phyloP scores from a whole-genome alignment of 2,329 filamentous ascomycete genomes.

The Monosporascus cannonballus region DNA sequence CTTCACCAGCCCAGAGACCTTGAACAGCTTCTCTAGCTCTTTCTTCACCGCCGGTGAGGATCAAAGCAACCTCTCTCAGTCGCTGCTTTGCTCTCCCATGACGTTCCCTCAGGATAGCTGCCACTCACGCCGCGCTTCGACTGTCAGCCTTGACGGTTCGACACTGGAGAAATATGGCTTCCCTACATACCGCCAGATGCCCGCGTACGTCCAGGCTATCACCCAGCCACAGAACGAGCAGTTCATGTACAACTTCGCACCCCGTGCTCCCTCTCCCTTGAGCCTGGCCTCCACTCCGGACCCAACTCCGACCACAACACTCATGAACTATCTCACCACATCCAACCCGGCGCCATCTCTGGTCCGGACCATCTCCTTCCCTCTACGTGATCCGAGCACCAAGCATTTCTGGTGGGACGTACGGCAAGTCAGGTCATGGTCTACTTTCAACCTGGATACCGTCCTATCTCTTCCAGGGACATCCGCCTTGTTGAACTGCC shows the following conservation, averaged over 20 bases:
- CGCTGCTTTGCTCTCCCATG: slow-evolving; percentile 63
- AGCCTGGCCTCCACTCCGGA: slow-evolving; percentile 36
- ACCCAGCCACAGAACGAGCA: slow-evolving; percentile 31
- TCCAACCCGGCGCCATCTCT: slow-evolving; percentile 78
- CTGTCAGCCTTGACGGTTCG: slow-evolving; percentile 60
- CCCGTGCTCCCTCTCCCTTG: slow-evolving; percentile 36
- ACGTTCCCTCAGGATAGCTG: slow-evolving; percentile 44
- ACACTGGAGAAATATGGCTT: slow-evolving; percentile 68
- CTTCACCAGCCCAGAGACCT: slow-evolving; percentile 55
- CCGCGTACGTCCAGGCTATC: slow-evolving; percentile 40
- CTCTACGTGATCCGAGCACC: slow-evolving; percentile 57
- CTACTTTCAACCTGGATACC: slow-evolving; percentile 65
- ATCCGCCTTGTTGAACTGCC: slow-evolving; percentile 63
- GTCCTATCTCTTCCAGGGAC: slow-evolving; percentile 70
- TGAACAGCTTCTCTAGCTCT: slow-evolving; percentile 34
- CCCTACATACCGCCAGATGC: slow-evolving; percentile 76
- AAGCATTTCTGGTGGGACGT: slow-evolving; percentile 97
- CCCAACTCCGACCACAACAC: slow-evolving; percentile 55
- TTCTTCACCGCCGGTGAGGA: slow-evolving; percentile 32
- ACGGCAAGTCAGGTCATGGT: slow-evolving; percentile 80
- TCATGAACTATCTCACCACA: slow-evolving; percentile 71
- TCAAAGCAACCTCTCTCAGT: slow-evolving; percentile 31
- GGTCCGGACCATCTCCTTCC: slow-evolving; percentile 72
- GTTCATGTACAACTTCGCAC: slow-evolving; percentile 41
- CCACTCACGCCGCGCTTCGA: slow-evolving; percentile 55